Evolutionary conservation across 2,329 filamentous ascomycete genomes (phyloP), one percentile per base, ranked within the genome.

Genomic region (Calonectria multiphialidica): DNA sequence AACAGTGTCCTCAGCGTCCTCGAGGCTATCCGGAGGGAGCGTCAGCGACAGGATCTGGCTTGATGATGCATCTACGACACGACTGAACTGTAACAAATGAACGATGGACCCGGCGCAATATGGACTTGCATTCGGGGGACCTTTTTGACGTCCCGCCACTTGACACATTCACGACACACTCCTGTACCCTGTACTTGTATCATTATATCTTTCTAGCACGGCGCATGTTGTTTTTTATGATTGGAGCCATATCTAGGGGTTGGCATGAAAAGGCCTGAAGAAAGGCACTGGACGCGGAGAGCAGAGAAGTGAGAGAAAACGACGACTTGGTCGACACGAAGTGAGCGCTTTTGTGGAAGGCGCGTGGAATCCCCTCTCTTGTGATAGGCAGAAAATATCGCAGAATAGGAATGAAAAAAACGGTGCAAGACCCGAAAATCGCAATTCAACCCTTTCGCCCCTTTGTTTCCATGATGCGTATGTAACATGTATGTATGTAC

Each of bases 1-100:
- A 90, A 87, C 47, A 88, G 89, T 35, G 87, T 91, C 69, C 88
- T 91, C 68, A 88, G 88, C 45, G 89, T 91, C 35, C 82, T 92
- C 40, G 90, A 92, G 80, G 86, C 89, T 62, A 84, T 89, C 75
- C 86, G 89, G 49, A 80, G 84, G 50, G 85, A 87, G 73, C 84
- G 85, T 66, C 82, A 85, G 49, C 78, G 78, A 66, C 82, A 83
- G 21, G 33, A 59, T 59, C 72, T 79, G 50, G 74, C 69, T 70
- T 79, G 69, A 79, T 67, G 68, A 59, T 64, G 28, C 21, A 71
- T 33, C 57, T 33, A 68, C 53, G 69, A 65, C 40, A 75, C 44
- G 73, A 79, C 67, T 70, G 61, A 71, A 65, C 37, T 78, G 74
- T 78, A 79, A 79, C 70, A 79, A 78, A 71, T 73, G 40, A 79